phyloP scores from a whole-genome alignment of 2,329 filamentous ascomycete species.

The Alternaria sp. region DNA sequence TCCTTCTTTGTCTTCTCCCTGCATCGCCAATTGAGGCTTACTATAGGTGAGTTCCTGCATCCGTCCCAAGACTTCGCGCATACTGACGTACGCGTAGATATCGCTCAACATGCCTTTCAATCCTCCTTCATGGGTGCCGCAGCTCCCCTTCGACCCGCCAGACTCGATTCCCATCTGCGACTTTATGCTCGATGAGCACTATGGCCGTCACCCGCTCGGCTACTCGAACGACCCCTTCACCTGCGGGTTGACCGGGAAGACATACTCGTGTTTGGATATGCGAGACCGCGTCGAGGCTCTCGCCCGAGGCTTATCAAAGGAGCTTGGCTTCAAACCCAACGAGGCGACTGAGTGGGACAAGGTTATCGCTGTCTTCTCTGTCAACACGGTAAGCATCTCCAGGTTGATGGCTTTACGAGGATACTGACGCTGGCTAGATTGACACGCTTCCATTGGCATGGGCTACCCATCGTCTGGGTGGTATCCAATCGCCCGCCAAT shows the following conservation, averaged over 20 bases:
- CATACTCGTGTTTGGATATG: conserved; percentile 68
- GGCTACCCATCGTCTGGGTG: conserved; percentile 76
- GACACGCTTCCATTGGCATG: conserved; percentile 76
- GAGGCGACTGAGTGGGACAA: conserved; percentile 81
- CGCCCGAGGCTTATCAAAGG: conserved; percentile 71
- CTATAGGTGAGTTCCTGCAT: not conserved
- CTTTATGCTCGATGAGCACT: conserved; percentile 76
- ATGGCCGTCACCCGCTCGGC: conserved; percentile 69
- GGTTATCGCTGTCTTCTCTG: conserved; percentile 75
- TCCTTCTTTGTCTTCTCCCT: not conserved
- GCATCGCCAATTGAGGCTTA: conserved; percentile 1
- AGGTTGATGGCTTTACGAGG: not conserved
- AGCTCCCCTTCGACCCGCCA: conserved; percentile 69
- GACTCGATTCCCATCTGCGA: conserved; percentile 77
- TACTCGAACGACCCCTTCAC: conserved; percentile 75
- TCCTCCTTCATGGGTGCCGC: conserved; percentile 66
- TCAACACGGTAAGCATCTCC: conserved; percentile 71
- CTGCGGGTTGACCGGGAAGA: conserved; percentile 74
- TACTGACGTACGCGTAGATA: not conserved
- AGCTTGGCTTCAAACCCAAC: conserved; percentile 74
- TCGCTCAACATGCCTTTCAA: conserved; percentile 58
- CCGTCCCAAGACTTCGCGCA: not conserved
- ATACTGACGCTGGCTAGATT: conserved; percentile 58
- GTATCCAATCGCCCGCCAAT: conserved; percentile 76
- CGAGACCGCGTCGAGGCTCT: conserved; percentile 70